phyloP scores from a whole-genome alignment of 2,329 filamentous ascomycete genomes.

The Colletotrichum lupini region DNA sequence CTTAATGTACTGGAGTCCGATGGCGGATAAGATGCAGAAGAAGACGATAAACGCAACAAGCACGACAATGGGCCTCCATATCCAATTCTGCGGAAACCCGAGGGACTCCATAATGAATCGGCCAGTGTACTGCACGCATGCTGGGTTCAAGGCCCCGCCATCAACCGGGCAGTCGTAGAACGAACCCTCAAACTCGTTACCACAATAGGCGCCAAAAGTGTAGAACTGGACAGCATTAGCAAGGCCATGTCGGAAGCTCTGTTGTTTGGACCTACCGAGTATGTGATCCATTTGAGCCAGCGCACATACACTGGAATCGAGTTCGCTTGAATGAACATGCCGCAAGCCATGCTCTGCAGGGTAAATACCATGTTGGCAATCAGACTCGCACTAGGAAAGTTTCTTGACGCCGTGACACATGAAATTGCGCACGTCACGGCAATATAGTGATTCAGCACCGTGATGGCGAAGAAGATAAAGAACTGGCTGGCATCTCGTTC shows the following conservation, averaged over 20 bases:
- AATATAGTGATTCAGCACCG: slow-evolving; percentile 78
- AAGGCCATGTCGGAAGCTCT: slow-evolving; percentile 35
- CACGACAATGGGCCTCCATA: slow-evolving; percentile 72
- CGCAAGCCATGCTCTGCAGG: slow-evolving; percentile 78
- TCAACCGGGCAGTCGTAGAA: slow-evolving; percentile 79
- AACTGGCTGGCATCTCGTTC: slow-evolving; percentile 72
- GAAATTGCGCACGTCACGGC: slow-evolving; percentile 77
- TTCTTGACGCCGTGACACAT: slow-evolving; percentile 72
- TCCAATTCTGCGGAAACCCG: slow-evolving; percentile 75
- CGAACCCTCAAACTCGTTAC: slow-evolving; percentile 77
- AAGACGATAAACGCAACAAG: slow-evolving; percentile 71
- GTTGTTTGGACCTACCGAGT: slow-evolving; percentile 57
- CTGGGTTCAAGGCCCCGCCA: slow-evolving; percentile 71
- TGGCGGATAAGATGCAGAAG: slow-evolving; percentile 69
- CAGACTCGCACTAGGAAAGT: slow-evolving; percentile 77
- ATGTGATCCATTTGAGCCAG: slow-evolving; percentile 78
- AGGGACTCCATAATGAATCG: slow-evolving; percentile 75
- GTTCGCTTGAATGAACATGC: slow-evolving; percentile 80
- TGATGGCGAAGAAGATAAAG: slow-evolving; percentile 77
- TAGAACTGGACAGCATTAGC: slow-evolving; percentile 65
- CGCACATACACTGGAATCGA: slow-evolving; percentile 82
- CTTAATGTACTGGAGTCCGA: slow-evolving; percentile 72
- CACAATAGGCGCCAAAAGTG: slow-evolving; percentile 75
- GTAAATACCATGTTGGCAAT: slow-evolving; percentile 80
- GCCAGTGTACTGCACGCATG: slow-evolving; percentile 76